Conservation (phyloP, 2,329 filamentous ascomycete genomes). For the Pezicula neosporulosa region DNA sequence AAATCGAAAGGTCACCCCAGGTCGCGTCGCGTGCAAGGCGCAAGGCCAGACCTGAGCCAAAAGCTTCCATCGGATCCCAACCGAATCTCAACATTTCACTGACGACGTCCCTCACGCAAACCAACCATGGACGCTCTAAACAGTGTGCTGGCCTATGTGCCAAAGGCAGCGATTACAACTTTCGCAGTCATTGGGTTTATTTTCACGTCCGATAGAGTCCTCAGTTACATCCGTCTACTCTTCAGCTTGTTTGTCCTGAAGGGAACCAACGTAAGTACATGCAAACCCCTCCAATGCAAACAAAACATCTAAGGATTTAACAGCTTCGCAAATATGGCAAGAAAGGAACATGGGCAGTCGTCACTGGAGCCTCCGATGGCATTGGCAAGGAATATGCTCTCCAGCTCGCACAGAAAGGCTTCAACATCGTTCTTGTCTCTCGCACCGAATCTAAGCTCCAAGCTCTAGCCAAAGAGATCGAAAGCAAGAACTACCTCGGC, state of each 20-base stretch:
- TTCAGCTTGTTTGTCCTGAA: constrained; percentile 66
- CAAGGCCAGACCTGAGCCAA: background rate
- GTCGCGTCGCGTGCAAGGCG: background rate
- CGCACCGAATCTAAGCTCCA: constrained; percentile 92
- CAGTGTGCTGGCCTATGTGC: constrained; percentile 13
- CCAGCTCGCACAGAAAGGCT: constrained; percentile 86
- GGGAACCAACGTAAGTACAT: constrained; percentile 53
- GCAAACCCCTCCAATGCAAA: background rate
- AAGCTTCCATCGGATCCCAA: constrained; percentile 22
- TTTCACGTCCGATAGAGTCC: constrained; percentile 50
- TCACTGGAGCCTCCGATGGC: constrained; percentile 94
- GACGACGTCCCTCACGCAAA: background rate
- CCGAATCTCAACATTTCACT: constrained; percentile 1
- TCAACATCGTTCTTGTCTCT: constrained; percentile 92
- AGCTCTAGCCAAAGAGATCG: constrained; percentile 71
- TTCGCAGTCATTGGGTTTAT: constrained; percentile 54
- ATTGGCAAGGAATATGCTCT: constrained; percentile 94
- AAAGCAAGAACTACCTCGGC: constrained; percentile 57
- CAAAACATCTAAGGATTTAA: constrained; percentile 6
- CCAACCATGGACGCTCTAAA: constrained; percentile 11
- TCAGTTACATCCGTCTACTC: constrained; percentile 59
- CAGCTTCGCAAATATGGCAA: constrained; percentile 88
- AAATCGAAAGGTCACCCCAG: background rate
- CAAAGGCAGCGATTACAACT: constrained; percentile 11
- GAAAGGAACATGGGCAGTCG: constrained; percentile 88